Evolutionary conservation across 2,329 filamentous ascomycete species (phyloP).

Genomic region (Alternaria dauci): DNA sequence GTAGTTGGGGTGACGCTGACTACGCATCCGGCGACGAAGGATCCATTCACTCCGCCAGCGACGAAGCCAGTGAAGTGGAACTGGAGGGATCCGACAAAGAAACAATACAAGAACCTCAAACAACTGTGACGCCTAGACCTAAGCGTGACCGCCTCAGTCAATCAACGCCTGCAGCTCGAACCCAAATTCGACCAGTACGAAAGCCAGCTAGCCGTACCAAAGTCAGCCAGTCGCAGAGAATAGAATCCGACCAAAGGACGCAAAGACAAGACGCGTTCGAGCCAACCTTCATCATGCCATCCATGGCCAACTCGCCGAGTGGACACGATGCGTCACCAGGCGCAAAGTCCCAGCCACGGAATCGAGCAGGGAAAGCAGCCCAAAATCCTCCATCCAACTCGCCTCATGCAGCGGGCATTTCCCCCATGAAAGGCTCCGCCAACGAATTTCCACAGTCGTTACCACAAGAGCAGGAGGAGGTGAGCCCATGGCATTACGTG

Average conservation of each 20-base stretch:
- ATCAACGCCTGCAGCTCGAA: slow-evolving; percentile 16
- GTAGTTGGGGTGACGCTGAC: slow-evolving; percentile 47
- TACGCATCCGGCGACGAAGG: slow-evolving; percentile 38
- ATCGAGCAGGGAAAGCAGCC: slow-evolving; percentile 4
- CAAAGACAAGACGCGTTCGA: slow-evolving; percentile 37
- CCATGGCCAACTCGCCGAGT: slow-evolving; percentile 30
- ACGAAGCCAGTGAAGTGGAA: slow-evolving; percentile 37
- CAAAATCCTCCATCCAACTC: neutral
- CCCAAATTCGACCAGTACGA: slow-evolving; percentile 18
- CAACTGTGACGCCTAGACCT: slow-evolving; percentile 21
- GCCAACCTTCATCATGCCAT: slow-evolving; percentile 57
- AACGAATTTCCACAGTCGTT: neutral
- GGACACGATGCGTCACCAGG: slow-evolving; percentile 19
- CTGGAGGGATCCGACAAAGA: slow-evolving; percentile 34
- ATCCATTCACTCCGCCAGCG: slow-evolving; percentile 38
- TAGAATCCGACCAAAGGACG: slow-evolving; percentile 15
- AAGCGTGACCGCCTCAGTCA: slow-evolving; percentile 24
- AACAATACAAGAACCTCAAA: slow-evolving; percentile 20
- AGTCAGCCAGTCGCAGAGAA: slow-evolving; percentile 23
- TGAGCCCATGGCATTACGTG: slow-evolving; percentile 34
- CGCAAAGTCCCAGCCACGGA: slow-evolving; percentile 4
- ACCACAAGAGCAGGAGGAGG: slow-evolving; percentile 21
- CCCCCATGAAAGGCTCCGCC: slow-evolving; percentile 8
- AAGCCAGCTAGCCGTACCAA: slow-evolving; percentile 19
- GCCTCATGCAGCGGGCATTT: slow-evolving; percentile 8